Percentiles rank a stretch among this genome's conserved stretches.
Conservation (phyloP, 2,329 filamentous ascomycete species). For the Colletotrichum sp. region DNA sequence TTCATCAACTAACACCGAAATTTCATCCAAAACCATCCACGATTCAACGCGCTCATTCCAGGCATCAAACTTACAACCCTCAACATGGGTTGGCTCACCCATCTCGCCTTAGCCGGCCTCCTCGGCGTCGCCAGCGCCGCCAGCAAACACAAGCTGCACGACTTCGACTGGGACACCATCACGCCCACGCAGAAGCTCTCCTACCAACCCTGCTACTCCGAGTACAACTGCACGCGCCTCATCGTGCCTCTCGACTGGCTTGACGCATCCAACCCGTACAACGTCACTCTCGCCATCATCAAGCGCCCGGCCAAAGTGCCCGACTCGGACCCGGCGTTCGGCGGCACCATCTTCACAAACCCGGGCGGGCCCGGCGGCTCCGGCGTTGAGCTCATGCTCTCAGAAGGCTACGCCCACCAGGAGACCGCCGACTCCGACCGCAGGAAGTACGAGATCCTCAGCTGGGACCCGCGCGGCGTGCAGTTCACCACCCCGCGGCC, state of each 20-base stretch:
- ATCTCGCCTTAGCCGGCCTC: background rate
- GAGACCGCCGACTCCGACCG: constrained; percentile 26
- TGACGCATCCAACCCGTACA: constrained; percentile 27
- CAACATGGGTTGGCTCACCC: background rate
- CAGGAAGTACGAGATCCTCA: constrained; percentile 45
- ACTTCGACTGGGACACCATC: constrained; percentile 42
- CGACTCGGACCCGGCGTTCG: constrained; percentile 41
- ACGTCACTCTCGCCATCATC: constrained; percentile 44
- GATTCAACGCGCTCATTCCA: background rate
- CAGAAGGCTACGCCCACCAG: constrained; percentile 24
- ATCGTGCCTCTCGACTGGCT: constrained; percentile 48
- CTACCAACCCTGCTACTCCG: constrained; percentile 45
- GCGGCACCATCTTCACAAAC: constrained; percentile 48
- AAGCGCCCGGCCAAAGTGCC: constrained; percentile 44
- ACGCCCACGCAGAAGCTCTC: constrained; percentile 37
- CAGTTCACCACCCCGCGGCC: constrained; percentile 38
- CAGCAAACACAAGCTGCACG: background rate
- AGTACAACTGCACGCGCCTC: constrained; percentile 45
- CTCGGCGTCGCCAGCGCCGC: background rate
- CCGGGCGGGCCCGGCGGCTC: constrained; percentile 51
- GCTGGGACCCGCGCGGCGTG: constrained; percentile 50
- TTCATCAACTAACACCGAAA: background rate
- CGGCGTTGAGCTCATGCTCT: constrained; percentile 36
- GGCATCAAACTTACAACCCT: background rate
- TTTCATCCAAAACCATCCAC: background rate